Evolutionary conservation across 2,329 filamentous ascomycete genomes (phyloP), one percentile per base, ranked within the genome.

Genomic region (Colletotrichum navitas): DNA sequence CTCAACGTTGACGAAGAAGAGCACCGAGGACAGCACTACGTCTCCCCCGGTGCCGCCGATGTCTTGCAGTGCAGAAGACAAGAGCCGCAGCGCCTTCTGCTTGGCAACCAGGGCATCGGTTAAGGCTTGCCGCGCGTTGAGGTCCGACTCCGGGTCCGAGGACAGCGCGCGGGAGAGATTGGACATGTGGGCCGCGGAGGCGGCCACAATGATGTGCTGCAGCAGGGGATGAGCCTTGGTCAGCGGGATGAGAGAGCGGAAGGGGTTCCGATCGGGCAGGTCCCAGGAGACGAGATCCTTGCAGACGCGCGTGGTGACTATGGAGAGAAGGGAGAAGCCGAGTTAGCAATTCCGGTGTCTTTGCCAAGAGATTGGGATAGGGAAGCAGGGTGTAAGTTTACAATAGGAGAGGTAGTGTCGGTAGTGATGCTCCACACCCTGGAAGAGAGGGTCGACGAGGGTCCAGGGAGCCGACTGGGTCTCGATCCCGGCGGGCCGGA

Each of bases 371-470:
- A 43, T 63, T 59, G 66, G 60, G 45, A 55, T 16, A 59, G 60
- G 74, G 73, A 55, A 39, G 59, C 63, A 21, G 11, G n/a, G 56
- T 61, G 66, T 10, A 52, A 64, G 75, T 79, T 67, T 78, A 84
- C 82, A 84, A 73, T 84, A 84, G 59, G 79, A 79, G 59, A 84
- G 77, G 68, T 84, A 84, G 74, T 82, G 78, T 18, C 82, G 79
- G 70, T 83, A 78, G 55, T 79, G 41, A 86, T 83, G 45, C 85
- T 85, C 41, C 84, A 90, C 74, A 83, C 89, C 81, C 88, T 92
- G 82, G 72, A 81, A 83, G 41, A 84, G 72, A 59, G 82, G 83
- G 74, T 85, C 84, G 59, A 83, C 79, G 63, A 87, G 78, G 26
- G 78, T 76, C 79, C 82, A 82, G 6, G 84, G 80, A 43, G 75